Evolutionary conservation across 768 basidiomycete genomes (phyloP).

Genomic region (Podaxis rugospora): DNA sequence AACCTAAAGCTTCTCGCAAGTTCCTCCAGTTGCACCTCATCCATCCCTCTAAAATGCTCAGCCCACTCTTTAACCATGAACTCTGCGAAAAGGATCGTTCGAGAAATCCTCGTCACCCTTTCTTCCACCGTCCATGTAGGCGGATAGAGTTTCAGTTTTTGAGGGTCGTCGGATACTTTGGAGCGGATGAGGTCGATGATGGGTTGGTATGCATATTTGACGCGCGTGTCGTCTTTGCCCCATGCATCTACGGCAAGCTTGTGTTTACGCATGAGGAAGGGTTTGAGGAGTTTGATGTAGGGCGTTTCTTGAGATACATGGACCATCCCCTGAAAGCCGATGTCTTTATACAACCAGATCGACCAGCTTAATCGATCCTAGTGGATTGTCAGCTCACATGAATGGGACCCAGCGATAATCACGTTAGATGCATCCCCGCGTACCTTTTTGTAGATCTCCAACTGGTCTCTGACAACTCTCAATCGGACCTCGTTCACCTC

Average conservation of each 20-base stretch:
- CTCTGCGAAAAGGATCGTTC: constrained; percentile 68
- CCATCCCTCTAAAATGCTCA: constrained; percentile 57
- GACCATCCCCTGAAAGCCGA: constrained; percentile 83
- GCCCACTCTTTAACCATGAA: constrained; percentile 73
- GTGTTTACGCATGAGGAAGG: constrained; percentile 72
- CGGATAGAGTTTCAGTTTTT: constrained; percentile 49
- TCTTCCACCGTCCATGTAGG: constrained; percentile 60
- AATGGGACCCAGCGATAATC: background rate
- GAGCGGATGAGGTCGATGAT: constrained; percentile 55
- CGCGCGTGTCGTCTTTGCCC: constrained; percentile 63
- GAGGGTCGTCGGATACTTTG: constrained; percentile 40
- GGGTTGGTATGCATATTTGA: constrained; percentile 61
- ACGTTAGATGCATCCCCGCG: constrained; percentile 3
- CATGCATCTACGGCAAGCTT: constrained; percentile 72
- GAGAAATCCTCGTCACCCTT: constrained; percentile 57
- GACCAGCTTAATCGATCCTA: constrained; percentile 71
- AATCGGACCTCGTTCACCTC: constrained; percentile 62
- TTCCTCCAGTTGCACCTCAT: constrained; percentile 56
- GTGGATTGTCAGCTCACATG: background rate
- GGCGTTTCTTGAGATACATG: constrained; percentile 61
- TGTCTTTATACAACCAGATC: constrained; percentile 86
- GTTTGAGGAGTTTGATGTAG: constrained; percentile 63
- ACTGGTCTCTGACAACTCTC: constrained; percentile 66
- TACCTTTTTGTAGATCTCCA: constrained; percentile 65
- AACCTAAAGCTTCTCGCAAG: constrained; percentile 73